Conservation (phyloP, 1,284 basidiomycete species). For the Coniferiporia weirii region DNA sequence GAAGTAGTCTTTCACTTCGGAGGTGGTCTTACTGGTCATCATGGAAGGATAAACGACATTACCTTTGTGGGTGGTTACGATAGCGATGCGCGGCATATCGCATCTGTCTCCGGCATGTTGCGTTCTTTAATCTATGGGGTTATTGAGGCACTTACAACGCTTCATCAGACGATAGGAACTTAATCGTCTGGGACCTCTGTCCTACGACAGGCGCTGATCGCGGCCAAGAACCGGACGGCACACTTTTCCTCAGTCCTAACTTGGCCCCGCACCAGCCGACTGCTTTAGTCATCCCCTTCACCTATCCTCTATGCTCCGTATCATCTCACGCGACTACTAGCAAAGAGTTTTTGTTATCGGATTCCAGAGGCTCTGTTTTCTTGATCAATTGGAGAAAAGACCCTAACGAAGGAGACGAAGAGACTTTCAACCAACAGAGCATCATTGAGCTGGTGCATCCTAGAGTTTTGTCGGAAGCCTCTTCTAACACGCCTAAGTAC, state of each 20-base stretch:
- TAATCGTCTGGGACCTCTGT: conserved; percentile 78
- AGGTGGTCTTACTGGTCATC: conserved; percentile 70
- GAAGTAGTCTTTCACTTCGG: conserved; percentile 65
- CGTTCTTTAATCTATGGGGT: background rate
- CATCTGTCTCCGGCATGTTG: conserved; percentile 64
- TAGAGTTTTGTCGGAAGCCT: conserved; percentile 47
- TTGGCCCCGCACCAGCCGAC: conserved; percentile 49
- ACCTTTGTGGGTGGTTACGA: conserved; percentile 67
- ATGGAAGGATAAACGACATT: conserved; percentile 61
- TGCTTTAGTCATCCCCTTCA: conserved; percentile 67
- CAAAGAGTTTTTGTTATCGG: conserved; percentile 73
- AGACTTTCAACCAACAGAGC: conserved; percentile 53
- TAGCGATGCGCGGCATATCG: conserved; percentile 62
- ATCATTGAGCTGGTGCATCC: conserved; percentile 70
- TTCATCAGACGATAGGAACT: conserved; percentile 64
- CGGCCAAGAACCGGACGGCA: background rate
- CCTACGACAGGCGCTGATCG: conserved; percentile 28
- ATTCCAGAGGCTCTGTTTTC: conserved; percentile 65
- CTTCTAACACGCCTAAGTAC: conserved; percentile 40
- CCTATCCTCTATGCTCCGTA: conserved; percentile 62
- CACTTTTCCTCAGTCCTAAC: conserved; percentile 23
- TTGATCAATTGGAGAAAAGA: conserved; percentile 75
- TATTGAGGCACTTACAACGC: background rate
- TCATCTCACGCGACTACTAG: conserved; percentile 64
- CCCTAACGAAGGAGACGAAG: conserved; percentile 47